Conservation (phyloP, 176 grass and related monocot genomes). For the Avena insularis region DNA sequence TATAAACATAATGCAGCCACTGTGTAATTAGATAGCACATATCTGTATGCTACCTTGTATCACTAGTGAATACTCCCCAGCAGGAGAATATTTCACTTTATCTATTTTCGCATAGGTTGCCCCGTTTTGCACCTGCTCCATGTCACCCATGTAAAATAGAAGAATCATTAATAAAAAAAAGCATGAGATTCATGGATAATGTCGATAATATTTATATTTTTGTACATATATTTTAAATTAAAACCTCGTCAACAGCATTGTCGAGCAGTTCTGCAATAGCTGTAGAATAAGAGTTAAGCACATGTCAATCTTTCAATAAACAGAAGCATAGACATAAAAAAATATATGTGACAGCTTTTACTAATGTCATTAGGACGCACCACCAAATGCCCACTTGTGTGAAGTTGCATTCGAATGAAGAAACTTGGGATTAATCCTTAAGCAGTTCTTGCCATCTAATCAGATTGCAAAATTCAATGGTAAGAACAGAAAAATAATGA, state of each 20-base stretch:
- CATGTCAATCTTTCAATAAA: neutral
- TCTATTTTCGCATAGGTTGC: constrained; percentile 82
- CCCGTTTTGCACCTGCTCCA: constrained; percentile 60
- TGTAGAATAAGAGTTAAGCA: constrained; percentile 42
- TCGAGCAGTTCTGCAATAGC: constrained; percentile 72
- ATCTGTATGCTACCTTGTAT: constrained; percentile 62
- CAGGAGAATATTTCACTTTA: constrained; percentile 55
- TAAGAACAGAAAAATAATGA: constrained; percentile 22
- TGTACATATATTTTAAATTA: constrained; percentile 41
- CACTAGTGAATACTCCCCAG: constrained; percentile 63
- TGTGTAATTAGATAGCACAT: neutral
- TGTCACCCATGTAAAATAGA: constrained; percentile 21
- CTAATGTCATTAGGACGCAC: constrained; percentile 42
- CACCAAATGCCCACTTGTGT: constrained; percentile 74
- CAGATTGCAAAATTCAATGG: constrained; percentile 19
- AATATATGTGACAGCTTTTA: constrained; percentile 30
- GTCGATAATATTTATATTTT: constrained; percentile 20
- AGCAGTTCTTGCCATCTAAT: constrained; percentile 51
- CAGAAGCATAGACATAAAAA: constrained; percentile 21
- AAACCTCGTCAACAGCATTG: constrained; percentile 74
- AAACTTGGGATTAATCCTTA: constrained; percentile 72
- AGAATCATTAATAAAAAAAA: constrained; percentile 27
- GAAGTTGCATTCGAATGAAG: constrained; percentile 80
- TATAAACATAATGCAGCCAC: constrained; percentile 14
- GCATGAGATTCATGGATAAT: neutral